Base-by-base conservation (phyloP, 202 grass and related monocot genomes). In the Setaria viridis region DNA sequence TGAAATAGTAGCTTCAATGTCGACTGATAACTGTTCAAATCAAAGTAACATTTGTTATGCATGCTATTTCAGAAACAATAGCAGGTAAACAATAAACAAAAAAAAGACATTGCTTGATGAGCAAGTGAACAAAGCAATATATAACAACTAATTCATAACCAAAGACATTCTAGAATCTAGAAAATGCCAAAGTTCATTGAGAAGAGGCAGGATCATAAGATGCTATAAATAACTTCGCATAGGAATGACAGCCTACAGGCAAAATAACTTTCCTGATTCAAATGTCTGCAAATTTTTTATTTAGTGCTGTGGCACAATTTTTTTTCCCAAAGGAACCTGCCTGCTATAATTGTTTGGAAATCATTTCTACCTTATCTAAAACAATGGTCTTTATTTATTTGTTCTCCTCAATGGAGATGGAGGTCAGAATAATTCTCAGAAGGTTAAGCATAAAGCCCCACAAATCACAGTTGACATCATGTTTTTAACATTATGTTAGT, bases 1-100 rank as follows among this genome's bases (percentile, higher is more conserved):
- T 92, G 93, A 89, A 99, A 99, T 41, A 99, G 56, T 80, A 91
- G 93, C 84, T 92, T 94, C 82, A 99, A 67, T 77, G 96, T 96
- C 56, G 91, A 86, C 77, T 93, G 93, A 67, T 99, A 99, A 84
- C 93, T 99, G 90, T 80, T 88, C 66, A 85, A 66, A 59, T 72
- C 19, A 87, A 32, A 70, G 35, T 68, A 74, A 78, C 41, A 82
- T 70, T 75, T 70, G 71, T 92, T 80, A 92, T 74, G 46, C 5
- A 54, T 53, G 10, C 15, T 59, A 72, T 55, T 89, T 56, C 21
- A 79, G 79, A 62, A 78, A 62, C n/a, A 53, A 71, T 47, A 80
- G 55, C 37, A 83, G 45, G 68, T 25, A 25, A 25, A 25, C 25
- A 25, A 25, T 25, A 25, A 25, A 25, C 57, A 80, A 16, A 43